Conservation (phyloP, 441 rosid genomes). For the Gossypium gossypioides region DNA sequence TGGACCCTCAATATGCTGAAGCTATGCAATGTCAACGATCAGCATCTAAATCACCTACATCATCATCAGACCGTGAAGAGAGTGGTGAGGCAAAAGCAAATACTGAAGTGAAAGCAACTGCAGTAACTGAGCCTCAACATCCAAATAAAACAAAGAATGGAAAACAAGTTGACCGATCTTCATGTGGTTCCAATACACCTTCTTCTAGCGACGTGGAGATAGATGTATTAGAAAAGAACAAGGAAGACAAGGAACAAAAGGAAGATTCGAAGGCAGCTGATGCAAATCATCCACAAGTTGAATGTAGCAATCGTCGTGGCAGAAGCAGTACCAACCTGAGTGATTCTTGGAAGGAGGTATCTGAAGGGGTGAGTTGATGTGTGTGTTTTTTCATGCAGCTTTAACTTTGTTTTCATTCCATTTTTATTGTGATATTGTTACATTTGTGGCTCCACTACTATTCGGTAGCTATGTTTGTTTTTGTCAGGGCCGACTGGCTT, state of each 20-base stretch:
- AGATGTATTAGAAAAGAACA: conserved; percentile 53
- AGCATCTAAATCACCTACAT: conserved; percentile 41
- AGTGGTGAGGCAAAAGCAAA: conserved; percentile 38
- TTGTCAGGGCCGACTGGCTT: conserved; percentile 75
- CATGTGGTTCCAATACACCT: conserved; percentile 87
- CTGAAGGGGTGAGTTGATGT: conserved; percentile 51
- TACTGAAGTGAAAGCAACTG: conserved; percentile 23
- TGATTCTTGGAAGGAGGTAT: conserved; percentile 88
- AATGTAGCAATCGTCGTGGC: conserved; percentile 45
- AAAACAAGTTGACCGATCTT: conserved; percentile 73
- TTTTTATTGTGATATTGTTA: neutral
- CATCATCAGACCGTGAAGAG: conserved; percentile 49
- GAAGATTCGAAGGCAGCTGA: conserved; percentile 51
- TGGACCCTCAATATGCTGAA: conserved; percentile 37
- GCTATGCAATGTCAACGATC: conserved; percentile 45
- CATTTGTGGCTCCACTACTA: neutral
- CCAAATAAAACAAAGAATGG: conserved; percentile 38
- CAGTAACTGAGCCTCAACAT: conserved; percentile 38
- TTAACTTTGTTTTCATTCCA: neutral
- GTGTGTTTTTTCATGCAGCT: neutral
- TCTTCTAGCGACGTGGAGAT: conserved; percentile 84
- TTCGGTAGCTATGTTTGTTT: conserved; percentile 3
- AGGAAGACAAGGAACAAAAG: conserved; percentile 36
- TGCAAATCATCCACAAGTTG: conserved; percentile 31
- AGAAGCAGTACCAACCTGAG: conserved; percentile 38